phyloP scores from a whole-genome alignment of 1,284 basidiomycete genomes.

The Hymenochaete sp. region DNA sequence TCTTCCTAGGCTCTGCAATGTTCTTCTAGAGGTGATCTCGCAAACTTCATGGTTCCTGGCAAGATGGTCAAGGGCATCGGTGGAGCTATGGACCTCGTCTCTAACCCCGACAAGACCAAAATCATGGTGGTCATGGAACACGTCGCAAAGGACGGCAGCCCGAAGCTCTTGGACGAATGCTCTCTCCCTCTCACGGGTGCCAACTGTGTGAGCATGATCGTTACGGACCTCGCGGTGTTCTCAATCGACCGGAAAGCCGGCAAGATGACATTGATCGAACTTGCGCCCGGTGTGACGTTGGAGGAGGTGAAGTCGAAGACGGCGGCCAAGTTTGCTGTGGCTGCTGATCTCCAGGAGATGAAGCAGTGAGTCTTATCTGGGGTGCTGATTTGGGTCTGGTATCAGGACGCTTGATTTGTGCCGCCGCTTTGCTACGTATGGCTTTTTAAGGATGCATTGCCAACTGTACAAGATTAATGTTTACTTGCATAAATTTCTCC shows the following conservation, averaged over 20 bases:
- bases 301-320: slow-evolving; percentile 85
- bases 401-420: not conserved
- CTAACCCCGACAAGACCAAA: slow-evolving; percentile 86
- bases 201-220: slow-evolving; percentile 78
- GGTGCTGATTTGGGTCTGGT: not conserved
- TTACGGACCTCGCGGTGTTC: slow-evolving; percentile 91
- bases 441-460: no score
- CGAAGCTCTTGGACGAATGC: slow-evolving; percentile 82
- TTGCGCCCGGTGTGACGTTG: slow-evolving; percentile 75
- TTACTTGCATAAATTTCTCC: no score
- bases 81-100: slow-evolving; percentile 93
- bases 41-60: slow-evolving; percentile 97
- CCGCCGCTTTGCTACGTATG: no score
- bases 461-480: no score
- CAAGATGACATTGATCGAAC: slow-evolving; percentile 69
- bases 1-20: slow-evolving; percentile 82
- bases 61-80: slow-evolving; percentile 91
- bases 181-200: slow-evolving; percentile 83
- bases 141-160: slow-evolving; percentile 79
- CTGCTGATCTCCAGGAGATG: slow-evolving; percentile 32
- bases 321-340: slow-evolving; percentile 65
- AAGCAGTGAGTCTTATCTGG: slow-evolving; percentile 16
- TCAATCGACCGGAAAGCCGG: slow-evolving; percentile 73
- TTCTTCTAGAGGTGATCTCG: slow-evolving; percentile 86
- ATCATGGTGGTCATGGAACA: slow-evolving; percentile 88